Evolutionary conservation across 2,329 filamentous ascomycete species (phyloP), one percentile per base, ranked within the genome.

Genomic region (Tolypocladium album): DNA sequence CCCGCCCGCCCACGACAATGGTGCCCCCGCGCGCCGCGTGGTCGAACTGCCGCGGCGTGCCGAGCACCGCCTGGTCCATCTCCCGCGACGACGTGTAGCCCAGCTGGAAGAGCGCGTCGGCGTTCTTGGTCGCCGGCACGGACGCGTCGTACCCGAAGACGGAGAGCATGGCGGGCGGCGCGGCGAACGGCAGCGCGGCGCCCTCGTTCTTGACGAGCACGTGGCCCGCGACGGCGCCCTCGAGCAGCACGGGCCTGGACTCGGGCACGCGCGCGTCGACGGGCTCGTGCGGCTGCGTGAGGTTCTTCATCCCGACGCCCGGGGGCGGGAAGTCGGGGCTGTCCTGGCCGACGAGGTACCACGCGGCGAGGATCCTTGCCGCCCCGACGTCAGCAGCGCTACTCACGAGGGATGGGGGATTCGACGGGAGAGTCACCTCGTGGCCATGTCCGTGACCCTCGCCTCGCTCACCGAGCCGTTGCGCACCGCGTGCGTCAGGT

Each of bases 361-460:
- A 86, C 0, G 82, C 76, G 1, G 84, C 81, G 0, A 89, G 72
- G 65, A 88, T 88, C 60, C 86, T 82, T 31, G 27, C 27, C 27
- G 27, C 82, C 24, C 12, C 31, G 7, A 4, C 34, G 15, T 27
- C 13, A 39, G 34, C 38, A 3, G 34, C 24, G n/a, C 4, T 5
- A 13, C 27, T 34, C 47, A 31, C 47, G 4, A 6, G 3, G 20
- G 5, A n/a, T 31, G 1, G 47, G 6, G 5, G 3, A 3, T 17
- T 40, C 6, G 13, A 6, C n/a, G n/a, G n/a, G 3, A 6, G 45
- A 8, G 3, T 20, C 2, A 71, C 63, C 91, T 85, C 12, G 86
- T 88, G 0, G 83, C 88, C 85, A 93, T 93, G 71, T 96, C 90
- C 59, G 89, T 86, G 1, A 95, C 69, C 34, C 90, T 81, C 69